Evolutionary conservation across 805 yeast species (phyloP).

Genomic region (Candida pseudoglaebosa): DNA sequence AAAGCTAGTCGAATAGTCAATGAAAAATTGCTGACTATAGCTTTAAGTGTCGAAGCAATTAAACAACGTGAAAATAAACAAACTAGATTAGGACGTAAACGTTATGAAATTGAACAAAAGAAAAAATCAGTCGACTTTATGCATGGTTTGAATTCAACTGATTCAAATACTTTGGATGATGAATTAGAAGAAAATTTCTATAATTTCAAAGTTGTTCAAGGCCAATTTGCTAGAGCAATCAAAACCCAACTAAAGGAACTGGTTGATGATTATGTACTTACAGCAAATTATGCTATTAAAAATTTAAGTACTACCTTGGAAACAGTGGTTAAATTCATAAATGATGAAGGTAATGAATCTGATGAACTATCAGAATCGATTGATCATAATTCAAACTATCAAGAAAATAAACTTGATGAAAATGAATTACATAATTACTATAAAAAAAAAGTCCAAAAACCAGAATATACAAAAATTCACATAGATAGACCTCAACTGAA

Average conservation of each 20-base stretch:
- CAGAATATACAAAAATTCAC: neutral
- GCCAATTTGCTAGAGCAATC: constrained; percentile 47
- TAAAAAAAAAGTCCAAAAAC: neutral
- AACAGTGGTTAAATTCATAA: constrained; percentile 1
- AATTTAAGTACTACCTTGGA: constrained; percentile 1
- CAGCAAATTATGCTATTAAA: constrained; percentile 4
- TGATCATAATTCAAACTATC: neutral
- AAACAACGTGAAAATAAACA: constrained; percentile 49
- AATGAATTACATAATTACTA: neutral
- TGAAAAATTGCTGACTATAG: constrained; percentile 42
- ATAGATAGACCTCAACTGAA: neutral
- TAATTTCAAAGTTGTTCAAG: constrained; percentile 50
- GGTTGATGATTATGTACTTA: constrained; percentile 7
- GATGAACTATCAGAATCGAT: neutral
- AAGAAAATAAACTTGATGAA: neutral
- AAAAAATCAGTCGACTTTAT: constrained; percentile 8
- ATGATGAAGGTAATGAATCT: neutral
- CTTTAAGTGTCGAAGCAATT: constrained; percentile 42
- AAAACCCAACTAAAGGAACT: constrained; percentile 38
- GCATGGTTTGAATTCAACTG: constrained; percentile 41
- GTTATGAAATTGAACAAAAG: constrained; percentile 9
- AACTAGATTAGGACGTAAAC: constrained; percentile 9
- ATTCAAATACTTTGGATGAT: constrained; percentile 43
- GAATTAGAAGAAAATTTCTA: constrained; percentile 48
- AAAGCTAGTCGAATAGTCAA: constrained; percentile 31